A percentile compares a stretch with the other conserved stretches of the same genome.
Conservation (phyloP, 2,329 filamentous ascomycete genomes). For the Calonectria henricotiae region DNA sequence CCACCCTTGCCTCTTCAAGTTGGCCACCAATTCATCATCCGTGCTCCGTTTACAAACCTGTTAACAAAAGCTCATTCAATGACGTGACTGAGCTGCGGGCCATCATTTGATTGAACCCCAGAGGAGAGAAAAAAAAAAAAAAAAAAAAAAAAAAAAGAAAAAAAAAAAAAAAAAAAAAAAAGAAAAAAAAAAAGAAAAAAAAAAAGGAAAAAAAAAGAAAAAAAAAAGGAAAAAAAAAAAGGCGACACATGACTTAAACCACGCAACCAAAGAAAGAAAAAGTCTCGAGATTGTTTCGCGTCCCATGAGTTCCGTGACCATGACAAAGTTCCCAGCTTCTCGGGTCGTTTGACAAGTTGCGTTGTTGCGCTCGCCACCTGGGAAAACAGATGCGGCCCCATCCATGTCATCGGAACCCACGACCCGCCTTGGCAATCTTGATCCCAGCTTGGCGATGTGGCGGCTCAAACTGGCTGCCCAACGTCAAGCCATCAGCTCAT, state of each 20-base stretch:
- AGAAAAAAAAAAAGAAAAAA: not conserved
- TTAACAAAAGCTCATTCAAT: no score
- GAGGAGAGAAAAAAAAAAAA: no score
- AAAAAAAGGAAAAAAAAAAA: not conserved
- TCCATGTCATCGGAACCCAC: conserved; percentile 21
- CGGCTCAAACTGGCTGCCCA: conserved; percentile 22
- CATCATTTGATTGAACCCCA: no score
- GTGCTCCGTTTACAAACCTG: no score
- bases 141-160: not conserved
- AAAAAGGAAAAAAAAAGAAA: not conserved
- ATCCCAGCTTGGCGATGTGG: conserved; percentile 28
- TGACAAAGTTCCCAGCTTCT: not conserved
- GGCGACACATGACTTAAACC: conserved; percentile 8
- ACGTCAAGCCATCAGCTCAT: conserved; percentile 6
- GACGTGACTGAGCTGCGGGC: no score
- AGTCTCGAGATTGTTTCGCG: not conserved
- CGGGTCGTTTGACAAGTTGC: conserved; percentile 5
- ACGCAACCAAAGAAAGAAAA: not conserved
- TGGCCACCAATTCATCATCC: no score
- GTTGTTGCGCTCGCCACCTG: conserved; percentile 7
- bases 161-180: not conserved
- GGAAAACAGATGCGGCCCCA: not conserved
- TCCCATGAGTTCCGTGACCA: not conserved
- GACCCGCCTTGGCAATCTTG: conserved; percentile 31
- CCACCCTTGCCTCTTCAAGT: no score